A percentile compares a stretch with the other conserved stretches of the same genome.
phyloP scores from a whole-genome alignment of 768 basidiomycete genomes.

The Russula sp. region DNA sequence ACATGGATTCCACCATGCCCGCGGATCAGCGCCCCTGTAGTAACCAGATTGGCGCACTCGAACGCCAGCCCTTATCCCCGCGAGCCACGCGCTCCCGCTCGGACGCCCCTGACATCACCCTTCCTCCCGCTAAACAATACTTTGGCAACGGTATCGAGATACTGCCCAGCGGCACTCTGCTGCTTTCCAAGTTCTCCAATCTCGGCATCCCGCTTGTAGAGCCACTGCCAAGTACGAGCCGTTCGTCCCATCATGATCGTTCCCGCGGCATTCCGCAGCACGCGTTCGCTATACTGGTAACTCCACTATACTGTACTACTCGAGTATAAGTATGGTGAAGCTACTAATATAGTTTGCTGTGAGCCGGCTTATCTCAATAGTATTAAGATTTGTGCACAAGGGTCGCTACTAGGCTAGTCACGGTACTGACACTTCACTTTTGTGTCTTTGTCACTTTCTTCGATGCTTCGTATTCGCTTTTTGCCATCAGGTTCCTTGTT shows the following conservation, averaged over 20 bases:
- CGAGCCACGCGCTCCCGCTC: constrained; percentile 47
- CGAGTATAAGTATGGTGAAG: too few relatives aligned
- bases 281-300: constrained; percentile 47
- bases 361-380: too few relatives aligned
- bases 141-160: constrained; percentile 77
- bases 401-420: too few relatives aligned
- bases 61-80: constrained; percentile 46
- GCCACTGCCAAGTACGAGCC: constrained; percentile 73
- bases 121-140: constrained; percentile 66
- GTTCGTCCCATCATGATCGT: constrained; percentile 80
- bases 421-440: too few relatives aligned
- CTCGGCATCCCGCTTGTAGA: constrained; percentile 66
- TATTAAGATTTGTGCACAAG: too few relatives aligned
- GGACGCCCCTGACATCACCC: constrained; percentile 44
- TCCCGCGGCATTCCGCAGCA: constrained; percentile 57
- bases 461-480: too few relatives aligned
- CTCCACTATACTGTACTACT: too few relatives aligned
- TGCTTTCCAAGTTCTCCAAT: constrained; percentile 57
- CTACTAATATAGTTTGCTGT: too few relatives aligned
- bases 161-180: too few relatives aligned
- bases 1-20: constrained; percentile 55
- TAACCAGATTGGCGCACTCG: constrained; percentile 47
- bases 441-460: too few relatives aligned
- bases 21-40: constrained; percentile 40
- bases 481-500: too few relatives aligned